Percentiles rank a stretch among this genome's conserved stretches.
Conservation (phyloP, 1,284 basidiomycete species). For the Cutaneotrichosporon sp. region DNA sequence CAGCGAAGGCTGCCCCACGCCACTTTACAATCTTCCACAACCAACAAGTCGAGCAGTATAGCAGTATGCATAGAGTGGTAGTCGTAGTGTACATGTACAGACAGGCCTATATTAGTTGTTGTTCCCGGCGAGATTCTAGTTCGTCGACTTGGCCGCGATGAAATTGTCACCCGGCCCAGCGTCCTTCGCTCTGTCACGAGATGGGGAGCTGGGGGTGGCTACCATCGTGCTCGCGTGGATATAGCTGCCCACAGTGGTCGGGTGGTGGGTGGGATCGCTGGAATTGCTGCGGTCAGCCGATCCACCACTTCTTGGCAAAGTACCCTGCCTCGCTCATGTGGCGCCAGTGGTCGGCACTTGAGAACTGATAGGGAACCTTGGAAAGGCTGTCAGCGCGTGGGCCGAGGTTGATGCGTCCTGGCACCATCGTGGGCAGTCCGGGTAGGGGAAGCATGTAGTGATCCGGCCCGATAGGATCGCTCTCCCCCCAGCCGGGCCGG, state of each 20-base stretch:
- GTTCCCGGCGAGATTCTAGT: too few relatives aligned
- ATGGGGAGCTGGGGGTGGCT: neutral
- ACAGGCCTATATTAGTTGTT: neutral
- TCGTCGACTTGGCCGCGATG: too few relatives aligned
- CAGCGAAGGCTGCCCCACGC: too few relatives aligned
- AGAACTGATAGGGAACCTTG: neutral
- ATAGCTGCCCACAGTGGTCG: neutral
- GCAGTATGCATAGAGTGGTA: too few relatives aligned
- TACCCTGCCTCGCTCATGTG: slow-evolving; percentile 2
- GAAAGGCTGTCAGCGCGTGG: neutral
- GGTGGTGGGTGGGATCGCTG: neutral
- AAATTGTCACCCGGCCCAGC: neutral
- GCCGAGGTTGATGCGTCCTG: slow-evolving; percentile 1
- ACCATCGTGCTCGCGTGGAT: neutral
- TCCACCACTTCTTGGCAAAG: neutral
- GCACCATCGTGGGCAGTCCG: neutral
- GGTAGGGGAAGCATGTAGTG: neutral
- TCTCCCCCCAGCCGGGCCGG: slow-evolving; percentile 2
- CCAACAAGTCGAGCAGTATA: too few relatives aligned
- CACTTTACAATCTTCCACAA: too few relatives aligned
- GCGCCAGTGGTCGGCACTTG: neutral
- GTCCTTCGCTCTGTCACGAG: neutral
- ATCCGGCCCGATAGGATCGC: too few relatives aligned
- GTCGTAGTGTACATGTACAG: neutral
- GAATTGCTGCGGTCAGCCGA: neutral